Conservation (phyloP, 768 basidiomycete species). For the Pleurotus ostreatus region DNA sequence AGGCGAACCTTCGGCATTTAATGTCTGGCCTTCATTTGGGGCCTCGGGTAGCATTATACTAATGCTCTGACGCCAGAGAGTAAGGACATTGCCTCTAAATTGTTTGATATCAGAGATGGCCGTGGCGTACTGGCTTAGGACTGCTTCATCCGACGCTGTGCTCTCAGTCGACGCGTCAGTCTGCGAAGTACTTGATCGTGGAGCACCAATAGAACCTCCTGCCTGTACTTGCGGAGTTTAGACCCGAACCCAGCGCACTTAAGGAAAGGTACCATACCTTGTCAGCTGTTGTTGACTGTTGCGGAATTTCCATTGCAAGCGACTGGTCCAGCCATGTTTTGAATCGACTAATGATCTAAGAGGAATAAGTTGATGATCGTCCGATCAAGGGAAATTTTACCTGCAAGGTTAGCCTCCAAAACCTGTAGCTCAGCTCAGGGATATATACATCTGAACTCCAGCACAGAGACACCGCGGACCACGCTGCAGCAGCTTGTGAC, state of each 20-base stretch:
- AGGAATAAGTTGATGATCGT: not conserved
- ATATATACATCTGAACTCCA: conserved; percentile 89
- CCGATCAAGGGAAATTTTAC: conserved; percentile 32
- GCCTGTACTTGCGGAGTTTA: conserved; percentile 29
- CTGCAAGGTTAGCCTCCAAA: conserved; percentile 92
- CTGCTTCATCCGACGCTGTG: conserved; percentile 56
- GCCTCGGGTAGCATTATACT: conserved; percentile 53
- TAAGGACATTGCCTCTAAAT: conserved; percentile 47
- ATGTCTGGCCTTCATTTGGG: conserved; percentile 24
- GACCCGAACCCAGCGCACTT: too few relatives aligned
- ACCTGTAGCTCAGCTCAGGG: conserved; percentile 74
- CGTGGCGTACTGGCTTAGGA: conserved; percentile 62
- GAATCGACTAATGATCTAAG: conserved; percentile 77
- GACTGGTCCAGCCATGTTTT: conserved; percentile 68
- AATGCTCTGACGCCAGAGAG: conserved; percentile 70
- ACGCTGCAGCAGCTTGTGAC: conserved; percentile 62
- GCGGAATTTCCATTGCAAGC: conserved; percentile 26
- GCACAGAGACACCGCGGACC: conserved; percentile 70
- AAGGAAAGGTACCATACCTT: conserved; percentile 13
- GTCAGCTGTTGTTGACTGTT: conserved; percentile 33
- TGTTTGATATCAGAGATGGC: conserved; percentile 63
- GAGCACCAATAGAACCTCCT: not conserved
- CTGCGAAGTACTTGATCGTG: not conserved
- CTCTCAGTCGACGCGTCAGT: conserved; percentile 54
- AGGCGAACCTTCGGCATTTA: conserved; percentile 47